Evolutionary conservation across 352 stramenopile genomes (phyloP).

Genomic region (Phytophthora aleatoria): DNA sequence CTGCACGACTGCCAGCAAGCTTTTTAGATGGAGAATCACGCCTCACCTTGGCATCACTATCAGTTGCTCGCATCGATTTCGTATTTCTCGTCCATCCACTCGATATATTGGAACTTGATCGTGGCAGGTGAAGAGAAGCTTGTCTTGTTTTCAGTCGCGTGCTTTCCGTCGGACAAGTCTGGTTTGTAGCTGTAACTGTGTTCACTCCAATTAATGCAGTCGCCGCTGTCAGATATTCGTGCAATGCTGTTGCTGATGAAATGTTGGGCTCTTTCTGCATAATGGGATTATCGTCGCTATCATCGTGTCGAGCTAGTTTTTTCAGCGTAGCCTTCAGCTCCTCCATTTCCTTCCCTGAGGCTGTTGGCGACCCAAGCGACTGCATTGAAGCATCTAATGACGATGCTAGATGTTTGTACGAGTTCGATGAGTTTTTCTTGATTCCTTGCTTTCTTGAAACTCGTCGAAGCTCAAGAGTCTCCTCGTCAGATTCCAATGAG

Average conservation of each 20-base stretch:
- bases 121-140: conserved; percentile 30
- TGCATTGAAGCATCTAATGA: conserved; percentile 20
- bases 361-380: conserved; percentile 36
- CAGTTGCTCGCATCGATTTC: conserved; percentile 24
- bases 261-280: conserved; percentile 12
- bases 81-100: conserved; percentile 12
- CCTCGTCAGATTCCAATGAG: conserved; percentile 9
- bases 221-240: conserved; percentile 39
- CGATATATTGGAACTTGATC: conserved; percentile 10
- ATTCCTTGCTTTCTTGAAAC: conserved; percentile 5
- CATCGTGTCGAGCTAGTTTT: conserved; percentile 54
- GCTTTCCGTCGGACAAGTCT: conserved; percentile 32
- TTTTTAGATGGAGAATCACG: conserved; percentile 4
- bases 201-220: conserved; percentile 10
- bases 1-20: background rate
- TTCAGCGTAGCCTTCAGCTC: conserved; percentile 75
- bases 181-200: conserved; percentile 11
- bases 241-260: conserved; percentile 18
- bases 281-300: conserved; percentile 11
- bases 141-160: conserved; percentile 24
- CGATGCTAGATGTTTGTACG: conserved; percentile 4
- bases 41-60: background rate
- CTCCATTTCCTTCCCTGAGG: conserved; percentile 62
- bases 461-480: conserved; percentile 5
- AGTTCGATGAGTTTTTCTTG: conserved; percentile 3